Conservation (phyloP, 2,329 filamentous ascomycete genomes). For the Aureobasidium musti region DNA sequence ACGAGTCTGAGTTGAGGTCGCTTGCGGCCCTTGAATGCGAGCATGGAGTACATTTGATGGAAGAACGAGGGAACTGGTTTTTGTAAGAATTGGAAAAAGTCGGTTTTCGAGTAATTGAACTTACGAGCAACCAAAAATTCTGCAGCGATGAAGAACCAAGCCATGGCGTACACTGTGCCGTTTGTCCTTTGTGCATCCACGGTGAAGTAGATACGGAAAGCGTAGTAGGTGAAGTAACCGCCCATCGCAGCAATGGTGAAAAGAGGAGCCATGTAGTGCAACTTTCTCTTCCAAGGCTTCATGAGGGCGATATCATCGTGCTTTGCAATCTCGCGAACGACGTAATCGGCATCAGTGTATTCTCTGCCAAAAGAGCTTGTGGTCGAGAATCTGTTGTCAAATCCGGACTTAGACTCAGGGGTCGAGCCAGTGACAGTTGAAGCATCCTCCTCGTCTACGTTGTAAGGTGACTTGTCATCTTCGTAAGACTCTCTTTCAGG, state of each 20-base stretch:
- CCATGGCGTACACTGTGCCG: constrained; percentile 19
- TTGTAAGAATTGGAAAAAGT: neutral
- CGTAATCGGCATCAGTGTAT: constrained; percentile 27
- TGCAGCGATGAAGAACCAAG: constrained; percentile 28
- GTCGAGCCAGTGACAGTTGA: constrained; percentile 27
- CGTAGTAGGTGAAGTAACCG: constrained; percentile 29
- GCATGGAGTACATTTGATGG: constrained; percentile 69
- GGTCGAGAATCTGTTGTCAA: constrained; percentile 28
- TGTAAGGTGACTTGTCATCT: constrained; percentile 25
- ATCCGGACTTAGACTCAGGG: constrained; percentile 22
- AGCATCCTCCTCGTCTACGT: constrained; percentile 19
- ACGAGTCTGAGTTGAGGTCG: constrained; percentile 30
- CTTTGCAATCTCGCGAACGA: constrained; percentile 28
- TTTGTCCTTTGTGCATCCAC: constrained; percentile 25
- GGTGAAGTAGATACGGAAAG: constrained; percentile 30
- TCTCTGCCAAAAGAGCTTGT: constrained; percentile 26
- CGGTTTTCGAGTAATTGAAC: neutral
- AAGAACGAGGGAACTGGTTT: constrained; percentile 73
- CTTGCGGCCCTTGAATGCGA: constrained; percentile 29
- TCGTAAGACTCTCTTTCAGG: constrained; percentile 23
- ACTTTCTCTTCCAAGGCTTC: constrained; percentile 29
- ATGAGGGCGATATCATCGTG: constrained; percentile 27
- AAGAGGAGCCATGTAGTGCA: constrained; percentile 27
- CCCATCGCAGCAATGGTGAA: constrained; percentile 26
- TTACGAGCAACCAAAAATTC: constrained; percentile 28